Base-by-base conservation (phyloP, 208 protist species). In the Acanthamoeba castellanii region DNA sequence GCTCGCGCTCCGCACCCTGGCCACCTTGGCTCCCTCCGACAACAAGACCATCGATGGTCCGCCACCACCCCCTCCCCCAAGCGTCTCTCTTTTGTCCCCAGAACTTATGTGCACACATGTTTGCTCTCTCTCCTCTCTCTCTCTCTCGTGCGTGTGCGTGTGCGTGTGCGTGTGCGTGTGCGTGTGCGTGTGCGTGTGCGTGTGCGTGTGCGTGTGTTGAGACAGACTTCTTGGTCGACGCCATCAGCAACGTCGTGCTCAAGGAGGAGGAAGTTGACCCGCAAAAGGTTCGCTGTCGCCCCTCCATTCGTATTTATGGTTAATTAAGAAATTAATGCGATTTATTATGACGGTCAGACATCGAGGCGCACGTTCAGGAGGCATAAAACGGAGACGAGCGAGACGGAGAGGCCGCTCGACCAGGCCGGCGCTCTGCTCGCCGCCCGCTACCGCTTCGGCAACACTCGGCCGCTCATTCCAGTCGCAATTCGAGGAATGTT, bases 41-140 rank as follows among this genome's bases (percentile, higher is more conserved):
- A 87, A 87, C 50, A 87, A 87, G 32, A 47, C n/a, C 25, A 87
- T 87, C 52, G 78, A 87, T 8, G 78, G 78, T 87, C 22, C 57
- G 57, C 57, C 11, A 1, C 11, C 76, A 32, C 3, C 3, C 25
- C 9, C 27, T 0, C 8, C 32, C 8, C 57, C 18, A 22, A 6
- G 30, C 9, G 14, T 45, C 8, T 13, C 70, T 42, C 37, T 3
- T 42, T 42, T 1, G 3, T 42, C 11, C n/a, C 68, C n/a, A 42
- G 8, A 30, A 32, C 14, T 76, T 9, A 27, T 47, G 8, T 76
- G 9, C 68, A 11, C 9, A 2, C 0, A 0, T 55, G 7, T 20
- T 0, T 18, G 50, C 47, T 4, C 47, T 52, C 47, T 52, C 47
- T 52, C 11, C 47, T 52, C 47, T 52, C 47, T 52, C 47, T 52